phyloP scores from a whole-genome alignment of 2,329 filamentous ascomycete species.

The Anisogramma anomala region DNA sequence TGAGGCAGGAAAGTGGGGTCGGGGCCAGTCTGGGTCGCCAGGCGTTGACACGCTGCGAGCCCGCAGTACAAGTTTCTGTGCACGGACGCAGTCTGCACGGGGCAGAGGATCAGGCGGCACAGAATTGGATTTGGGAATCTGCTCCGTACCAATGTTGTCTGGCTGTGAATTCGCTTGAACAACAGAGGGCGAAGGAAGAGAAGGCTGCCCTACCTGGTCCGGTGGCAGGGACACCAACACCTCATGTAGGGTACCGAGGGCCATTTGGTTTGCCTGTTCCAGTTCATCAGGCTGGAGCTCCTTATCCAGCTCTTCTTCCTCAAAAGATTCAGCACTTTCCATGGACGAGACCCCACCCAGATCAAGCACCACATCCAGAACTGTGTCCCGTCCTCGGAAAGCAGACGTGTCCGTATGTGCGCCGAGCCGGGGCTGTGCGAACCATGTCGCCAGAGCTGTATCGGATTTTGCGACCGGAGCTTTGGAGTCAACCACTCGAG shows the following conservation, averaged over 20 bases:
- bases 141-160: background rate
- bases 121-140: too few species aligned
- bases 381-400: slow-evolving; percentile 49
- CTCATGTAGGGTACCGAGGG: slow-evolving; percentile 12
- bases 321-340: slow-evolving; percentile 59
- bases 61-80: too few species aligned
- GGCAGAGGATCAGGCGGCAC: too few species aligned
- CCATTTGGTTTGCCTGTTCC: slow-evolving; percentile 36
- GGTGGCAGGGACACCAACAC: too few species aligned
- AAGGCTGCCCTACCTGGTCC: too few species aligned
- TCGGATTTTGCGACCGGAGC: slow-evolving; percentile 58
- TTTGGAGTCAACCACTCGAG: slow-evolving; percentile 73
- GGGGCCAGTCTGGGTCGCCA: too few species aligned
- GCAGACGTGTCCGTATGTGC: slow-evolving; percentile 39
- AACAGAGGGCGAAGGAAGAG: background rate
- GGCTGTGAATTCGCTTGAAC: background rate
- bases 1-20: too few species aligned
- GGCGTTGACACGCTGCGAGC: too few species aligned
- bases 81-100: too few species aligned
- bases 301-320: slow-evolving; percentile 53
- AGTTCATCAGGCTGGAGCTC: slow-evolving; percentile 49
- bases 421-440: slow-evolving; percentile 51
- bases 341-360: slow-evolving; percentile 42
- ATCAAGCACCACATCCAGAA: slow-evolving; percentile 41
- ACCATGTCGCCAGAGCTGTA: slow-evolving; percentile 40